Conservation (phyloP, 768 basidiomycete species). For the Termitomyces sp. region DNA sequence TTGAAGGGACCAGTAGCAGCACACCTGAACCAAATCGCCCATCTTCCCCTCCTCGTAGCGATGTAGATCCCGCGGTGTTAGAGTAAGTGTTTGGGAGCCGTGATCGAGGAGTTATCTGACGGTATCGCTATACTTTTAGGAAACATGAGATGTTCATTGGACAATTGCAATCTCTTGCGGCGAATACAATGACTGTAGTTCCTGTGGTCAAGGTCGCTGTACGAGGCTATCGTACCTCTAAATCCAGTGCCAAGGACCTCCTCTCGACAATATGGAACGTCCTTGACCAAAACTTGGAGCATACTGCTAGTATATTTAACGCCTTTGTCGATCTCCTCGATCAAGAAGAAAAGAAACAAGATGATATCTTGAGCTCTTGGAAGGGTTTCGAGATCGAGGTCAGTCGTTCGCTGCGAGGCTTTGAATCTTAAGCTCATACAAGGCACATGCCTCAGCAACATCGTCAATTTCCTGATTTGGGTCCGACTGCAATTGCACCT, state of each 20-base stretch:
- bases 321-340: slow-evolving; percentile 68
- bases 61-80: slow-evolving; percentile 45
- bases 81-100: slow-evolving; percentile 37
- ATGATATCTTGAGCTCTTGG: slow-evolving; percentile 71
- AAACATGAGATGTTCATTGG: slow-evolving; percentile 59
- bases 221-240: slow-evolving; percentile 70
- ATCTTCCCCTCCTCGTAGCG: slow-evolving; percentile 34
- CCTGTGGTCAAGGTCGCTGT: slow-evolving; percentile 69
- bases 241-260: slow-evolving; percentile 78
- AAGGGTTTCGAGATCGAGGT: slow-evolving; percentile 84
- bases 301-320: slow-evolving; percentile 69
- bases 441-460: slow-evolving; percentile 52
- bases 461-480: slow-evolving; percentile 77
- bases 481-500: slow-evolving; percentile 40
- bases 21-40: slow-evolving; percentile 26
- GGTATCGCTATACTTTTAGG: slow-evolving; percentile 29
- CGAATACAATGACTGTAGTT: slow-evolving; percentile 51
- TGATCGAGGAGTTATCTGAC: not conserved
- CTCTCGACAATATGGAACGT: slow-evolving; percentile 57
- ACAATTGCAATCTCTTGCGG: slow-evolving; percentile 53
- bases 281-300: slow-evolving; percentile 46
- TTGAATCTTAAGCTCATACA: not conserved
- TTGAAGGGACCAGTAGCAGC: slow-evolving; percentile 16
- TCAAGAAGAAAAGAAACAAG: slow-evolving; percentile 79
- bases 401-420: slow-evolving; percentile 5